Base-by-base conservation (phyloP, 345 rosid species). In the Pugionium dolabratum region DNA sequence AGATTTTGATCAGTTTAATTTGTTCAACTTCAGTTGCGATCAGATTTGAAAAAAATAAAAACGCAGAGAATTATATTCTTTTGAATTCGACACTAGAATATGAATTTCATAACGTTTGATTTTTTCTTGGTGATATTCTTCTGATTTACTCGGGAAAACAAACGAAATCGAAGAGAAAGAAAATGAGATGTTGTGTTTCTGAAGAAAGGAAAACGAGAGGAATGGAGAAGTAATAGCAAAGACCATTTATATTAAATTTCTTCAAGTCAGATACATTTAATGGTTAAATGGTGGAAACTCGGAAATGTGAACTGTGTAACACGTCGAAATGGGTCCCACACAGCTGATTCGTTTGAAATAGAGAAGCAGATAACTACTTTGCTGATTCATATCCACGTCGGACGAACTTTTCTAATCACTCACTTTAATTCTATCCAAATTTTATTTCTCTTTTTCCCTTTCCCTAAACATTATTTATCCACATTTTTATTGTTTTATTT, bases 341-440 rank as follows among this genome's bases (percentile, higher is more conserved):
- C 37, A 25, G 69, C 36, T 11, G 54, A 46, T 36, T 47, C 11
- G 48, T 62, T 33, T 54, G 34, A 52, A 11, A 41, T 0, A 43
- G 42, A 54, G 30, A 47, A 11, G 6, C 9, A 11, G 76, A 73
- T 66, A 59, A 66, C 28, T 36, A 42, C 5, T 4, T 43, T 53
- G 77, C 56, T 73, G 77, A 73, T 31, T 67, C 73, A 73, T 39
- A 45, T 60, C 44, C 77, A 67, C 73, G 64, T 73, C 1, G 52
- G 77, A 67, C 45, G 52, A 37, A n/a, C 2, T 52, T 64, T 66
- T 66, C 67, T 30, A 49, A 73, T 66, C 76, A 58, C 72, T 35
- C 39, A 59, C 71, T 73, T 73, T 52, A 4, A 36, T 59, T 73
- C 7, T 66, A 66, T 73, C 72, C 62, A 49, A n/a, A 2, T 40